Evolutionary conservation across 1,284 basidiomycete genomes (phyloP).

Genomic region (Kwoniella shivajii): DNA sequence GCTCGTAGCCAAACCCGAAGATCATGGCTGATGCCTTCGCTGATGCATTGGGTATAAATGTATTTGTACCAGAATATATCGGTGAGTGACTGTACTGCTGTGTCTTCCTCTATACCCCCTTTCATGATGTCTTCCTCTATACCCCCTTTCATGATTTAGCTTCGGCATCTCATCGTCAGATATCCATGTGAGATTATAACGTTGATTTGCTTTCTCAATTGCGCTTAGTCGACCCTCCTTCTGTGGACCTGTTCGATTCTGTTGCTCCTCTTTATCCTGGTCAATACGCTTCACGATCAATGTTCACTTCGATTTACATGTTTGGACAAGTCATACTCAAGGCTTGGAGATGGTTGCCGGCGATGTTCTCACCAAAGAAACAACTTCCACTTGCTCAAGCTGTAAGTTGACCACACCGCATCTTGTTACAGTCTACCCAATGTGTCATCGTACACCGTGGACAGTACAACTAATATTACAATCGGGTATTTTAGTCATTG

Average conservation of each 20-base stretch:
- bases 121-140: too few relatives aligned
- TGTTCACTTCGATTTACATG: constrained; percentile 11
- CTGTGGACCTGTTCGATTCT: constrained; percentile 17
- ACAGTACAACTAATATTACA: not conserved
- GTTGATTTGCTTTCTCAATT: not conserved
- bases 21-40: constrained; percentile 66
- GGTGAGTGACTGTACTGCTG: too few relatives aligned
- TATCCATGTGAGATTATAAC: too few relatives aligned
- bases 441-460: not conserved
- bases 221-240: constrained; percentile 25
- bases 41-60: constrained; percentile 60
- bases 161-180: too few relatives aligned
- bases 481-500: too few relatives aligned
- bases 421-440: not conserved
- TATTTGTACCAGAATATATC: constrained; percentile 59
- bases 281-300: constrained; percentile 17
- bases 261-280: constrained; percentile 29
- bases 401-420: constrained; percentile 10
- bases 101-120: too few relatives aligned
- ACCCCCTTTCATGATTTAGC: too few relatives aligned
- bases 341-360: constrained; percentile 6
- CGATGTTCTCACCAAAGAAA: constrained; percentile 6
- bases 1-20: constrained; percentile 58
- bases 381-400: constrained; percentile 10
- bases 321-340: constrained; percentile 9